These are phyloP conservation scores for Phoma sp. DNA, from an alignment of 2,329 filamentous ascomycete species.

Conservation along the genomic window DNA sequence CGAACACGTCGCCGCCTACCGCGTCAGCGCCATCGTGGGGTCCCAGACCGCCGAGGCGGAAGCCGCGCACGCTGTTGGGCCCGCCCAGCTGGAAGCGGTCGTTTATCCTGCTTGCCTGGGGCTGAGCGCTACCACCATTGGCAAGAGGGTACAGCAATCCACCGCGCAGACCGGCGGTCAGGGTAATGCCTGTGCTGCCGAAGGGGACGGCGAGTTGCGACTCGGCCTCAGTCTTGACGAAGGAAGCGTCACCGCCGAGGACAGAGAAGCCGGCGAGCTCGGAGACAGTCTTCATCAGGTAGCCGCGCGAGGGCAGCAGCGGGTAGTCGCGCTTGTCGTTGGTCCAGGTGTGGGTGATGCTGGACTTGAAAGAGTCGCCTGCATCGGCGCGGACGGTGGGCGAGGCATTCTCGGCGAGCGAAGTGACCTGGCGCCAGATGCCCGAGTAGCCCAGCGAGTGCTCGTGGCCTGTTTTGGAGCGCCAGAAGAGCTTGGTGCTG, in stretches of 20 bases:
- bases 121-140: constrained; percentile 60
- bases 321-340: constrained; percentile 83
- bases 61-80: constrained; percentile 92
- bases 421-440: constrained; percentile 87
- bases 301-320: constrained; percentile 81
- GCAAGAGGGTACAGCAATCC: constrained; percentile 85
- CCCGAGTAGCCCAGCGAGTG: constrained; percentile 83
- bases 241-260: constrained; percentile 87
- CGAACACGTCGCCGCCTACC: constrained; percentile 89
- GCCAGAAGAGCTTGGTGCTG: constrained; percentile 77
- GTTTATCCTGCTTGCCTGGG: constrained; percentile 79
- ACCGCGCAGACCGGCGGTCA: constrained; percentile 80
- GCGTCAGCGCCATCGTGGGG: constrained; percentile 86
- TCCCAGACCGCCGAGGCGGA: constrained; percentile 86
- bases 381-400: constrained; percentile 83
- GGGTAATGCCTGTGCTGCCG: constrained; percentile 75
- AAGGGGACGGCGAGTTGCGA: constrained; percentile 77
- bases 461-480: constrained; percentile 65
- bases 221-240: constrained; percentile 90
- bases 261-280: constrained; percentile 89
- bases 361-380: constrained; percentile 89
- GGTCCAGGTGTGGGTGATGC: constrained; percentile 79
- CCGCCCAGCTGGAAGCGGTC: constrained; percentile 96
- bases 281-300: constrained; percentile 75
- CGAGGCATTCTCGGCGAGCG: constrained; percentile 75